A percentile compares a stretch with the other conserved stretches of the same genome.
Evolutionary conservation across 164 flowering plant genomes (phyloP).

Genomic region (Hamamelis virginiana): DNA sequence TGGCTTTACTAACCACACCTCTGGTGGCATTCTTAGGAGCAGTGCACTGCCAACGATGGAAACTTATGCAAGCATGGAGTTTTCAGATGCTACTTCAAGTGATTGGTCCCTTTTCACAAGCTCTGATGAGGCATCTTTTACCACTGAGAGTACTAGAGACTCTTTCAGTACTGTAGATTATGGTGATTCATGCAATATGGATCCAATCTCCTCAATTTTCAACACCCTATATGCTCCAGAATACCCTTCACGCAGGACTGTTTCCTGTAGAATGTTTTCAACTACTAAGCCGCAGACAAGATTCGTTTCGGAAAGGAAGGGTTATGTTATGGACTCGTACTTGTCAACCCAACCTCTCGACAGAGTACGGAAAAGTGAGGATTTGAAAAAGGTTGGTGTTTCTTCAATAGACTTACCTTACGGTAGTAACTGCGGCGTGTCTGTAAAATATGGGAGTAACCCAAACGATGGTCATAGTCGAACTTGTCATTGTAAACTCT

Average conservation of each 20-base stretch:
- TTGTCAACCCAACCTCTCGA: conserved; percentile 24
- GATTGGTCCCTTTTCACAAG: conserved; percentile 89
- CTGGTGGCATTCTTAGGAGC: conserved; percentile 20
- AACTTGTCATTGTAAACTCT: conserved; percentile 29
- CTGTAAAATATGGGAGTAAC: conserved; percentile 39
- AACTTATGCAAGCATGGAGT: conserved; percentile 34
- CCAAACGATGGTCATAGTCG: conserved; percentile 25
- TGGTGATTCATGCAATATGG: conserved; percentile 41
- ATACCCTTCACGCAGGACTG: conserved; percentile 30
- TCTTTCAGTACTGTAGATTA: conserved; percentile 72
- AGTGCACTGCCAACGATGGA: conserved; percentile 26
- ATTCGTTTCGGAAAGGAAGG: conserved; percentile 42
- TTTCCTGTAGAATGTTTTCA: conserved; percentile 49
- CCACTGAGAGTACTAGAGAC: conserved; percentile 84
- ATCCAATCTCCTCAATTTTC: conserved; percentile 57
- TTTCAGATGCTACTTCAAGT: conserved; percentile 72
- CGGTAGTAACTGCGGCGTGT: conserved; percentile 21
- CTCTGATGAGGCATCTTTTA: conserved; percentile 85
- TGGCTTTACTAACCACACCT: conserved; percentile 8
- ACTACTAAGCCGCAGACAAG: conserved; percentile 39
- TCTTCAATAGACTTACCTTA: conserved; percentile 18
- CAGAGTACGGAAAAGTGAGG: conserved; percentile 23
- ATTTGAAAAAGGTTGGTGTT: conserved; percentile 23
- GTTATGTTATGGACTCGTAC: conserved; percentile 39
- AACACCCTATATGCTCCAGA: conserved; percentile 38